phyloP scores from a whole-genome alignment of 257 asterid genomes.

The Ballota nigra region DNA sequence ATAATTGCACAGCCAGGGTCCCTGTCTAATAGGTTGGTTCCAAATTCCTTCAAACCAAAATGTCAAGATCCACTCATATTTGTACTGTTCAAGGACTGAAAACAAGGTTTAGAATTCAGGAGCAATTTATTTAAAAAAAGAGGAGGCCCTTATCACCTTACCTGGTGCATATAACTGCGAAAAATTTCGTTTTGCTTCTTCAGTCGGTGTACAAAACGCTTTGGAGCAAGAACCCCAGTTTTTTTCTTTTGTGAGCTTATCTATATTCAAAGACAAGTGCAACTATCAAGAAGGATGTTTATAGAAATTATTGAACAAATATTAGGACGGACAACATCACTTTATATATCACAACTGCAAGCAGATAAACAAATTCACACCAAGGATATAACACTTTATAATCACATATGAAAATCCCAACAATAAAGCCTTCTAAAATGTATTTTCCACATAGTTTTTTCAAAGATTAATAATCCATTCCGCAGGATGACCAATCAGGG shows the following conservation, averaged over 20 bases:
- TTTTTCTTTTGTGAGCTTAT: conserved; percentile 88
- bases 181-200: conserved; percentile 86
- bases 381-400: background rate
- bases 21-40: background rate
- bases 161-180: conserved; percentile 98
- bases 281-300: conserved; percentile 1
- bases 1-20: background rate
- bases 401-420: background rate
- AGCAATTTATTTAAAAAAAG: background rate
- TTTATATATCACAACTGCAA: conserved; percentile 16
- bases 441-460: background rate
- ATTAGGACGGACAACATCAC: background rate
- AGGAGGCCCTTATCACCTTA: conserved; percentile 25
- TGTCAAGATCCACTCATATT: background rate
- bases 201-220: conserved; percentile 89
- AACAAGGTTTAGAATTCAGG: background rate
- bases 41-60: background rate
- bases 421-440: background rate
- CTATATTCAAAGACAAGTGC: conserved; percentile 40
- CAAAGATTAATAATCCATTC: conserved; percentile 6
- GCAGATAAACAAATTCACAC: background rate
- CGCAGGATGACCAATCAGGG: background rate
- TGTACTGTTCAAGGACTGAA: background rate
- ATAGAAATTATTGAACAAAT: background rate
- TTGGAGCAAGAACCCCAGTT: conserved; percentile 90